Percentiles rank a stretch among this genome's conserved stretches.
phyloP scores from a whole-genome alignment of 148 eudicot genomes.

The Fallopia convolvulus region DNA sequence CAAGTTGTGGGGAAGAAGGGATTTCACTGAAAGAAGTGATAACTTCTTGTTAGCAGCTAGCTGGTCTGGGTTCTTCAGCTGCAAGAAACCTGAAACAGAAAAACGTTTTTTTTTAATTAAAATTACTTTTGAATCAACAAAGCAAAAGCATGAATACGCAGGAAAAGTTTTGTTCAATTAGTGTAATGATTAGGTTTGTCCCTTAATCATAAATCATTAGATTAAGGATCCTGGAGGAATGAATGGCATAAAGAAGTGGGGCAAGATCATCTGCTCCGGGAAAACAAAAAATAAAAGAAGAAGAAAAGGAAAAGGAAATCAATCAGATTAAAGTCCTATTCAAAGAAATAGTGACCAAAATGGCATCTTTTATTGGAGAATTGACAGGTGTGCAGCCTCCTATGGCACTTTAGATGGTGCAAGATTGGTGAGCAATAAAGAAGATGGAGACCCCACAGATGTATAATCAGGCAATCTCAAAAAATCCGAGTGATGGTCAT shows the following conservation, averaged over 20 bases:
- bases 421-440: constrained; percentile 25
- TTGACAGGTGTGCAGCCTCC: constrained; percentile 25
- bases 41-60: constrained; percentile 33
- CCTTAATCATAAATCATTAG: not conserved
- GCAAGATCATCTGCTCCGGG: not conserved
- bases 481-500: constrained; percentile 5
- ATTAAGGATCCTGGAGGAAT: not conserved
- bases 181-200: constrained; percentile 1
- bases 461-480: constrained; percentile 15
- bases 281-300: not conserved
- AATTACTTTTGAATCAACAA: not conserved
- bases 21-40: constrained; percentile 37
- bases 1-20: constrained; percentile 37
- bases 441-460: constrained; percentile 24
- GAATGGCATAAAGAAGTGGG: not conserved
- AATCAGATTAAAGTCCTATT: not conserved
- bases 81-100: constrained; percentile 45
- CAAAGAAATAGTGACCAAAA: not conserved
- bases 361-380: constrained; percentile 13
- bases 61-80: constrained; percentile 50
- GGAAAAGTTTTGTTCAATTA: not conserved
- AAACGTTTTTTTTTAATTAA: not conserved
- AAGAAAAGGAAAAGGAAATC: not conserved
- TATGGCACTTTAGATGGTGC: constrained; percentile 20
- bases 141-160: not conserved